Conservation (phyloP, 2,329 filamentous ascomycete species). For the Neocatenulostroma microsporum region DNA sequence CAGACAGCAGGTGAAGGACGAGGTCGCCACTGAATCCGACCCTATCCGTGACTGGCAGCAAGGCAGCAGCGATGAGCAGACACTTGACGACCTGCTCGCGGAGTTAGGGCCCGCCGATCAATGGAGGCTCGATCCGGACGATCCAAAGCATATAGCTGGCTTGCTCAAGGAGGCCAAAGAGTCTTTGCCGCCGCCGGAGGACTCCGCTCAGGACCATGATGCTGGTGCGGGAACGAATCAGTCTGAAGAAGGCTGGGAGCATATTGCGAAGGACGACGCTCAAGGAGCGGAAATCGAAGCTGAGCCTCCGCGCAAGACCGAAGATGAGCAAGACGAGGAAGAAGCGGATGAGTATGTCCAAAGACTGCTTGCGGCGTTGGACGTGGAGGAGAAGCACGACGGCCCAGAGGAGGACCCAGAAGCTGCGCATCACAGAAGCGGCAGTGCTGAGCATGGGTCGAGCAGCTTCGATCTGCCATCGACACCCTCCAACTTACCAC, state of each 20-base stretch:
- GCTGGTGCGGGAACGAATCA: neutral
- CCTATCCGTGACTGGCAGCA: constrained; percentile 24
- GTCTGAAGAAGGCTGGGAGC: neutral
- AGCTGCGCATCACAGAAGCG: too few relatives aligned
- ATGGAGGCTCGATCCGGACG: constrained; percentile 34
- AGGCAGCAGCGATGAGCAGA: constrained; percentile 38
- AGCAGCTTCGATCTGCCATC: constrained; percentile 24
- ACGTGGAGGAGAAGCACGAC: constrained; percentile 37
- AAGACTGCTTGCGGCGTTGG: constrained; percentile 39
- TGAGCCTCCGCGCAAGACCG: constrained; percentile 9
- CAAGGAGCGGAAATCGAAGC: neutral
- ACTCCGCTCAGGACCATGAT: constrained; percentile 11
- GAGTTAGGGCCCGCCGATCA: constrained; percentile 35
- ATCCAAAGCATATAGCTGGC: constrained; percentile 34
- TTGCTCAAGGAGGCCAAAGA: constrained; percentile 36
- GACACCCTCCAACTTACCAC: constrained; percentile 23
- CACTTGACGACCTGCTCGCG: constrained; percentile 39
- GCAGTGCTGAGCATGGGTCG: constrained; percentile 10
- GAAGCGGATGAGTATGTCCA: constrained; percentile 42
- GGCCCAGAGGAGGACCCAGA: constrained; percentile 12
- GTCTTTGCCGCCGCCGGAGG: constrained; percentile 28
- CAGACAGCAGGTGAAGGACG: constrained; percentile 14
- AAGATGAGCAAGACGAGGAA: constrained; percentile 28
- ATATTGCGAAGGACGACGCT: constrained; percentile 2
- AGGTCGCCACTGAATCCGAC: constrained; percentile 15